Evolutionary conservation across 1,139 yeast genomes (phyloP), one percentile per base, ranked within the genome.

Genomic region (Nakaseomyces bracarensis): DNA sequence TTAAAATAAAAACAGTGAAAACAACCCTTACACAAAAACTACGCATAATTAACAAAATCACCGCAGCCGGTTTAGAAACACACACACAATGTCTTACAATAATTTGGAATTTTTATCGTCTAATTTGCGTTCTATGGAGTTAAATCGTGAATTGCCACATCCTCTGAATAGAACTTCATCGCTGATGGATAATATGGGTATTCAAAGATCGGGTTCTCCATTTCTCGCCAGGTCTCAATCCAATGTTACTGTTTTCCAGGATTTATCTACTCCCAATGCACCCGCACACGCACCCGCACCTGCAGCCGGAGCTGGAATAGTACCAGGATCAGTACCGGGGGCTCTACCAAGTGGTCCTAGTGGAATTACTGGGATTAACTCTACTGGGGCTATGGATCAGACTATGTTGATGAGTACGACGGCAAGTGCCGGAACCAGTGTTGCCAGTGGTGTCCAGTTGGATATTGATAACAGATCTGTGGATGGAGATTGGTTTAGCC

Each of bases 181-280:
- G 10, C 14, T 39, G 16, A 8, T 39, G 16, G 41, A 39, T 9
- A 28, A 31, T n/a, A 31, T 39, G 36, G 41, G 41, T 31, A 11
- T 39, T 22, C 41, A 39, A 19, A 39, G 41, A 25, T 26, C 26
- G 9, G 19, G 33, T 3, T 39, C 41, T 23, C 41, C 41, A 20
- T 39, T 39, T 14, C 14, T 36, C 19, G 31, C 26, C 13, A 26
- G 31, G 20, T 36, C 36, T 5, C 36, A 33, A 26, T 33, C 33
- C 40, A 19, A 29, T 36, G 13, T 29, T 20, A 21, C 18, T 39
- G 19, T 41, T 26, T 25, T 43, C 37, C 37, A 39, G 42, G 43
- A 30, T 19, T 6, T 18, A 13, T 22, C 34, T 6, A 25, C 3
- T 25, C n/a, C 27, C 10, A 25, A 25, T 13, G 30, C 18, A n/a